These are phyloP conservation scores for Tillandsia leiboldiana DNA, from an alignment of 176 grass and related monocot genomes.

Conservation along the genomic window DNA sequence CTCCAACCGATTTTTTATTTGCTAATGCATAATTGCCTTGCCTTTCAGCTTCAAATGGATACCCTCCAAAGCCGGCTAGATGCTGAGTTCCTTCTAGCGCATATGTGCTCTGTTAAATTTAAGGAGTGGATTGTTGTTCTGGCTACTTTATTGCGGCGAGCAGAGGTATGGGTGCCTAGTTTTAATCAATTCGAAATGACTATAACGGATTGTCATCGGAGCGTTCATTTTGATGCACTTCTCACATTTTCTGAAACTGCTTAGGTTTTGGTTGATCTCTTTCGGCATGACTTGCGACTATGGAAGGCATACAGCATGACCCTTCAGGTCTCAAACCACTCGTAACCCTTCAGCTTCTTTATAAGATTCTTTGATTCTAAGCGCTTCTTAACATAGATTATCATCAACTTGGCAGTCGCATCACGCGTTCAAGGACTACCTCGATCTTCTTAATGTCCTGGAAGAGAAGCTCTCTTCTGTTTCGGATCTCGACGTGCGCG, in stretches of 20 bases:
- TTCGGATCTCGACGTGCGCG: constrained; percentile 45
- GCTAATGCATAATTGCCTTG: constrained; percentile 13
- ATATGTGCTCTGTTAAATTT: constrained; percentile 99
- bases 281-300: constrained; percentile 78
- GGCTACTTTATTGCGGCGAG: constrained; percentile 75
- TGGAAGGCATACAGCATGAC: constrained; percentile 95
- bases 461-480: constrained; percentile 74
- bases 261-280: constrained; percentile 95
- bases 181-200: constrained; percentile 3
- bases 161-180: constrained; percentile 49
- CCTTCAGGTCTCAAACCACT: constrained; percentile 54
- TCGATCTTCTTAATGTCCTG: constrained; percentile 81
- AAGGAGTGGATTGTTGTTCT: constrained; percentile 98
- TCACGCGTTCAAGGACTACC: constrained; percentile 72
- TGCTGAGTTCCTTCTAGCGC: constrained; percentile 93
- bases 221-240: background rate
- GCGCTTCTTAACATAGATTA: constrained; percentile 12
- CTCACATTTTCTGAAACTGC: constrained; percentile 11
- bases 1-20: background rate
- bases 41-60: constrained; percentile 82
- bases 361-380: background rate
- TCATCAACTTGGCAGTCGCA: constrained; percentile 56
- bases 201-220: too few relatives aligned
- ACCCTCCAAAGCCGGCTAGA: constrained; percentile 93
- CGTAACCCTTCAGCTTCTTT: background rate